phyloP scores from a whole-genome alignment of 176 grass and related monocot species.

The Carex parvula region DNA sequence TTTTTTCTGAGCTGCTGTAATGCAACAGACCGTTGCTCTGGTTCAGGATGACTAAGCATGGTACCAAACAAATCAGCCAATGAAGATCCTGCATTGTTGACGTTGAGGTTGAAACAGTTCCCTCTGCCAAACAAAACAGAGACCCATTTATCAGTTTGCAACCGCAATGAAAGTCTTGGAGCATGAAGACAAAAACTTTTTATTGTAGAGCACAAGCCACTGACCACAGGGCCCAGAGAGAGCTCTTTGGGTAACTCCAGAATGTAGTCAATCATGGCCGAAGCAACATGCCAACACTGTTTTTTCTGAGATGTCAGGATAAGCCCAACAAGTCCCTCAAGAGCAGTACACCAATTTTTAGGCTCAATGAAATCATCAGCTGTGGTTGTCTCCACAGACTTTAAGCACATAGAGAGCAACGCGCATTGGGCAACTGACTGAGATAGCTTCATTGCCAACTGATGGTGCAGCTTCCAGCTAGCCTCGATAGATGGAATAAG shows the following conservation, averaged over 20 bases:
- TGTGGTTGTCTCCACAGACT: conserved; percentile 22
- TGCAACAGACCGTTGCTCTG: conserved; percentile 75
- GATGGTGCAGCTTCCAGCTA: conserved; percentile 29
- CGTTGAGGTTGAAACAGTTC: conserved; percentile 37
- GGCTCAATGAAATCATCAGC: conserved; percentile 34
- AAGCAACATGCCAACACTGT: conserved; percentile 81
- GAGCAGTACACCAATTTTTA: conserved; percentile 58
- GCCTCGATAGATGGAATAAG: conserved; percentile 31
- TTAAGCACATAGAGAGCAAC: conserved; percentile 42
- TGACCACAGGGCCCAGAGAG: conserved; percentile 44
- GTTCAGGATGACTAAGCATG: conserved; percentile 90
- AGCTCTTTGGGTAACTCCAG: conserved; percentile 49
- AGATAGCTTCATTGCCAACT: conserved; percentile 25
- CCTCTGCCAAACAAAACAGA: conserved; percentile 44
- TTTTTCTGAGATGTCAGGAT: conserved; percentile 68
- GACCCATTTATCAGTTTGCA: conserved; percentile 86
- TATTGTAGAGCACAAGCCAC: conserved; percentile 46
- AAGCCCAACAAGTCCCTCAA: conserved; percentile 47
- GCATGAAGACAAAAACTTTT: conserved; percentile 64
- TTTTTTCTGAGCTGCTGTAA: conserved; percentile 77
- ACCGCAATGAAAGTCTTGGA: conserved; percentile 79
- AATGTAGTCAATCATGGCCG: conserved; percentile 68
- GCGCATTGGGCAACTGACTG: conserved; percentile 18
- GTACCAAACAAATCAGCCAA: conserved; percentile 68
- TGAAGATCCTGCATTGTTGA: conserved; percentile 12